Percentiles rank a stretch among this genome's conserved stretches.
Evolutionary conservation across 768 basidiomycete genomes (phyloP).

Genomic region (Scleroderma citrinum): DNA sequence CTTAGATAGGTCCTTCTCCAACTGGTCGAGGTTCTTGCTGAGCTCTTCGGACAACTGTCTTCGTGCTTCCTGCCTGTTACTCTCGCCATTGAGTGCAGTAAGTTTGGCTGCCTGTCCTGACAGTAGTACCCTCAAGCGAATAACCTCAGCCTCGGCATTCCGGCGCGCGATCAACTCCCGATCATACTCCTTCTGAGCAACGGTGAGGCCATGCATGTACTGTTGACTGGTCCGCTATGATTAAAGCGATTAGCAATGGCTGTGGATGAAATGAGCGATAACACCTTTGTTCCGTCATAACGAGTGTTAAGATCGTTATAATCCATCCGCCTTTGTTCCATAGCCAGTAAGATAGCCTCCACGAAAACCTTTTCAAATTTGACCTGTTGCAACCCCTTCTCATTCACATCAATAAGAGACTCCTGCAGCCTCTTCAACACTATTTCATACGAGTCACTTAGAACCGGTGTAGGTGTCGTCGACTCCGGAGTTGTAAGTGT

Average conservation of each 20-base stretch:
- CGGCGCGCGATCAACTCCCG: conserved; percentile 81
- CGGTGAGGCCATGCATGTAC: conserved; percentile 86
- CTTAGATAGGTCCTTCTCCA: conserved; percentile 84
- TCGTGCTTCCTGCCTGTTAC: conserved; percentile 69
- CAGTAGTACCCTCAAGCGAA: conserved; percentile 73
- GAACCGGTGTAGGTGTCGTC: conserved; percentile 17
- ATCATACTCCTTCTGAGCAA: conserved; percentile 93
- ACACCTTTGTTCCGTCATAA: conserved; percentile 87
- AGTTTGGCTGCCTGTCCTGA: conserved; percentile 87
- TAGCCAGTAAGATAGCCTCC: conserved; percentile 57
- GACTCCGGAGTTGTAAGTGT: conserved; percentile 42
- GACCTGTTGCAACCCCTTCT: conserved; percentile 54
- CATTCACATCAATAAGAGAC: conserved; percentile 52
- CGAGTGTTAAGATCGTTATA: conserved; percentile 61
- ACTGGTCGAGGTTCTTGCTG: conserved; percentile 61
- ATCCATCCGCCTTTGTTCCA: conserved; percentile 61
- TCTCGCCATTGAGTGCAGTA: conserved; percentile 79
- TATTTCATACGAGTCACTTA: conserved; percentile 37
- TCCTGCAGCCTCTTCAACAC: conserved; percentile 54
- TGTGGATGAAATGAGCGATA: neutral
- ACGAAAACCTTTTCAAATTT: conserved; percentile 70
- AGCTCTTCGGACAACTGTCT: conserved; percentile 77
- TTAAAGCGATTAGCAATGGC: conserved; percentile 2
- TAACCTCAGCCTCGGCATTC: conserved; percentile 91
- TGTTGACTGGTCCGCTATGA: conserved; percentile 82